Conservation (phyloP, 2,329 filamentous ascomycete genomes). For the Aureobasidium musti region DNA sequence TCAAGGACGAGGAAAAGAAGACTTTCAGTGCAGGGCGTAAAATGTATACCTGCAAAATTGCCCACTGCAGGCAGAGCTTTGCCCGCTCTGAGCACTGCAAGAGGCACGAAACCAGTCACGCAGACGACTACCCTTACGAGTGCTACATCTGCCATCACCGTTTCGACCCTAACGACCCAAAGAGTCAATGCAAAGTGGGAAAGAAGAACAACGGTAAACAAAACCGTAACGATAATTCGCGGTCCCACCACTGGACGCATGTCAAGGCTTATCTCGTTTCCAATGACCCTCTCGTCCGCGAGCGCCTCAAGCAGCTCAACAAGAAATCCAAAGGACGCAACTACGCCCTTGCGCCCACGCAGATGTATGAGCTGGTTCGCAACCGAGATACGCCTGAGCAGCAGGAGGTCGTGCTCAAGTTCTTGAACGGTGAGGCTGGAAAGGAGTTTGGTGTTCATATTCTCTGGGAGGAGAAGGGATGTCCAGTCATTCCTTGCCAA, state of each 20-base stretch:
- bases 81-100: constrained; percentile 14
- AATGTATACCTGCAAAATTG: not conserved
- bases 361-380: not conserved
- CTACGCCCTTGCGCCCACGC: not conserved
- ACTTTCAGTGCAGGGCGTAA: not conserved
- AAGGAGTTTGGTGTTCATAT: constrained; percentile 9
- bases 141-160: constrained; percentile 2
- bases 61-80: not conserved
- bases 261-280: not conserved
- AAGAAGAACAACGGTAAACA: not conserved
- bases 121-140: not conserved
- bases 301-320: not conserved
- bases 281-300: not conserved
- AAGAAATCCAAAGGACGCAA: constrained; percentile 13
- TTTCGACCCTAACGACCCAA: not conserved
- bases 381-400: not conserved
- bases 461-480: constrained; percentile 1
- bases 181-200: not conserved
- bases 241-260: constrained; percentile 7
- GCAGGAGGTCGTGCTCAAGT: not conserved
- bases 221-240: constrained; percentile 10
- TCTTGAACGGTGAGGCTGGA: constrained; percentile 9
- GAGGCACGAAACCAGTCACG: not conserved
- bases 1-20: not conserved
- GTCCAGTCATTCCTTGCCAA: not conserved